phyloP scores from a whole-genome alignment of 352 stramenopile species.

The Phytophthora cryptogea region DNA sequence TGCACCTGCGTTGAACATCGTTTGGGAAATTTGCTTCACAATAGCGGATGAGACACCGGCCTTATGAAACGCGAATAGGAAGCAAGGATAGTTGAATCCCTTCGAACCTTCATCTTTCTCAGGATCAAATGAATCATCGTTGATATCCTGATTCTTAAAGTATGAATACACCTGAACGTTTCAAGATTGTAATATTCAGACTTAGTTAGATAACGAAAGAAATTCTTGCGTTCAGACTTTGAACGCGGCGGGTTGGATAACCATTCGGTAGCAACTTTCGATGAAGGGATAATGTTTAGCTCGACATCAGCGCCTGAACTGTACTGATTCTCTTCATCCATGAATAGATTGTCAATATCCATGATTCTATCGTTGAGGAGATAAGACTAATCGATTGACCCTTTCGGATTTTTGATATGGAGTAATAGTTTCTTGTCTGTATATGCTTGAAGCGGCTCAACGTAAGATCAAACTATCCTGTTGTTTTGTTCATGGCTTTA shows the following conservation, averaged over 20 bases:
- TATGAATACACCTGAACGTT: slow-evolving; percentile 26
- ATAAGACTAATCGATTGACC: slow-evolving; percentile 23
- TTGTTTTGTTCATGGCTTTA: slow-evolving; percentile 19
- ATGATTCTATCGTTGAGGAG: slow-evolving; percentile 27
- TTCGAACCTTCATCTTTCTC: slow-evolving; percentile 9
- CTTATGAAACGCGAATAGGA: slow-evolving; percentile 26
- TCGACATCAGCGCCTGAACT: slow-evolving; percentile 29
- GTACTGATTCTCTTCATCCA: slow-evolving; percentile 34
- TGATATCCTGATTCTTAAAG: slow-evolving; percentile 4
- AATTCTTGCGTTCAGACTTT: slow-evolving; percentile 27
- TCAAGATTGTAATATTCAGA: slow-evolving; percentile 26
- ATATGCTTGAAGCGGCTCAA: slow-evolving; percentile 31
- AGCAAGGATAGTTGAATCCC: slow-evolving; percentile 22
- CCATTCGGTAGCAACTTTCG: slow-evolving; percentile 28
- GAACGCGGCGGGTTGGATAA: slow-evolving; percentile 24
- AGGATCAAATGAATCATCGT: slow-evolving; percentile 9
- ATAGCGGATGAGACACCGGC: slow-evolving; percentile 16
- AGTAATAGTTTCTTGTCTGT: slow-evolving; percentile 32
- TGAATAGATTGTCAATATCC: slow-evolving; percentile 30
- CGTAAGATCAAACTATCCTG: slow-evolving; percentile 9
- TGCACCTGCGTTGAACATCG: slow-evolving; percentile 31
- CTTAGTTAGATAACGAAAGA: slow-evolving; percentile 36
- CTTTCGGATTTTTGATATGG: slow-evolving; percentile 27
- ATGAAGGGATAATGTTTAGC: slow-evolving; percentile 21
- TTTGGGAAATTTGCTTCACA: slow-evolving; percentile 31